These are phyloP conservation scores for Hemileccinum rubropunctum DNA, from an alignment of 768 basidiomycete species.

Conservation along the genomic window DNA sequence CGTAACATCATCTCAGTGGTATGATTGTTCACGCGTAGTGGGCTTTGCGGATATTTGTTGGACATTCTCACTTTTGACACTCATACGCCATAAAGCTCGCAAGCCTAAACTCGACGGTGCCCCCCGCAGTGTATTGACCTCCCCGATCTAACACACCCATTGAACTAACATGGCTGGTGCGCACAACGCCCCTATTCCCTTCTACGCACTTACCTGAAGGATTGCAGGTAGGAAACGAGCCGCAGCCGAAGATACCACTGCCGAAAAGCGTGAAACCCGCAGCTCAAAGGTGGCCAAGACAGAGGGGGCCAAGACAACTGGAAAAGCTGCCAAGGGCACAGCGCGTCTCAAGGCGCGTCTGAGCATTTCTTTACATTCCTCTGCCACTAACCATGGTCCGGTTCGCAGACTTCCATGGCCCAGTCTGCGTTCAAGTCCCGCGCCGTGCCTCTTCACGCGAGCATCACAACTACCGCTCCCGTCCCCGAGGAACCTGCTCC, in stretches of 20 bases:
- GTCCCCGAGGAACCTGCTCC: slow-evolving; percentile 30
- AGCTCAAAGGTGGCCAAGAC: slow-evolving; percentile 53
- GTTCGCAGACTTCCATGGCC: slow-evolving; percentile 42
- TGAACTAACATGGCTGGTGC: slow-evolving; percentile 29
- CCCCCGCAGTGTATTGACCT: not conserved
- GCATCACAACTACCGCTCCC: slow-evolving; percentile 65
- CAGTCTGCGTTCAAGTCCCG: slow-evolving; percentile 56
- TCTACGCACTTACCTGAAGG: not conserved
- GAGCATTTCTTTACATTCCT: not conserved
- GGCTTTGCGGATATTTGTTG: slow-evolving; percentile 26
- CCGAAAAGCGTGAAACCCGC: slow-evolving; percentile 38
- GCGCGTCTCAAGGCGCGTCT: slow-evolving; percentile 45
- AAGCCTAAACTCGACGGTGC: too few relatives aligned
- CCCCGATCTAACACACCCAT: not conserved
- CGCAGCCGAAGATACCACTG: slow-evolving; percentile 34
- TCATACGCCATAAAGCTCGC: too few relatives aligned
- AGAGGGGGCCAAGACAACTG: slow-evolving; percentile 30
- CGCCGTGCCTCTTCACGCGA: slow-evolving; percentile 67
- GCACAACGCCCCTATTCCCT: slow-evolving; percentile 15
- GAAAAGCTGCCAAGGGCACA: slow-evolving; percentile 37
- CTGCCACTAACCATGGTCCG: slow-evolving; percentile 3
- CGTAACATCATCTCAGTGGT: slow-evolving; percentile 34
- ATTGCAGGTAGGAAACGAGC: slow-evolving; percentile 44
- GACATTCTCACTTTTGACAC: slow-evolving; percentile 21
- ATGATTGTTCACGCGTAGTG: slow-evolving; percentile 7